A percentile compares a stretch with the other conserved stretches of the same genome.
These are phyloP conservation scores for Neurospora crassa DNA, from an alignment of 2,329 filamentous ascomycete genomes.

Conservation along the genomic window DNA sequence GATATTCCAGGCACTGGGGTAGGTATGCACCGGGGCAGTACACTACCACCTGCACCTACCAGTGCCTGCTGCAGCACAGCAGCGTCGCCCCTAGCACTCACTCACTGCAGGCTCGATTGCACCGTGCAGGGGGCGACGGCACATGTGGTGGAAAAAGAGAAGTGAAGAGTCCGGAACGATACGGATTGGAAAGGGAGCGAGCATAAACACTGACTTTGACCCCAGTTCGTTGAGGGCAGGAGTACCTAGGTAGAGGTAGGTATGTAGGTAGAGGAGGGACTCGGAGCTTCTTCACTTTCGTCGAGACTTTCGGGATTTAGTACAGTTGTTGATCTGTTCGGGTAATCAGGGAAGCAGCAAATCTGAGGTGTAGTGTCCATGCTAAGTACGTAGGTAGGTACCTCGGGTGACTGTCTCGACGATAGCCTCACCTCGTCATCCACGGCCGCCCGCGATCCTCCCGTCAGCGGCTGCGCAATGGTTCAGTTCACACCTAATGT, in stretches of 20 bases:
- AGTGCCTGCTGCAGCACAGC: neutral
- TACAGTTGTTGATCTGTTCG: neutral
- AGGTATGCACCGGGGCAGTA: neutral
- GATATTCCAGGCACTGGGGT: neutral
- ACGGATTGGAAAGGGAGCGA: slow-evolving; percentile 6
- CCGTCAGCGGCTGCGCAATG: neutral
- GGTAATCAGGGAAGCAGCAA: neutral
- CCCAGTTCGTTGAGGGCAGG: neutral
- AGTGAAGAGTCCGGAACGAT: slow-evolving; percentile 9
- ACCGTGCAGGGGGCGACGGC: neutral
- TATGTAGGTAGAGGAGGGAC: neutral
- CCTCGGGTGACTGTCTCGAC: neutral
- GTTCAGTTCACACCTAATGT: neutral
- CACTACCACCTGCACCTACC: neutral
- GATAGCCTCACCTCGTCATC: neutral
- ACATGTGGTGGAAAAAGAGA: slow-evolving; percentile 2
- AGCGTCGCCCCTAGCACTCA: neutral
- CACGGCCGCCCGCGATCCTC: neutral
- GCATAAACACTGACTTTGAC: neutral
- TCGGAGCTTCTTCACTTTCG: neutral
- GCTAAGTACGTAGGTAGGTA: too few species aligned
- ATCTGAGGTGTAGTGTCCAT: neutral
- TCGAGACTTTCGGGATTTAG: neutral
- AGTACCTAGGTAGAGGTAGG: too few species aligned
- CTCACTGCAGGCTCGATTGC: neutral